Evolutionary conservation across 805 yeast species (phyloP).

Genomic region (Citeromyces matritensis): DNA sequence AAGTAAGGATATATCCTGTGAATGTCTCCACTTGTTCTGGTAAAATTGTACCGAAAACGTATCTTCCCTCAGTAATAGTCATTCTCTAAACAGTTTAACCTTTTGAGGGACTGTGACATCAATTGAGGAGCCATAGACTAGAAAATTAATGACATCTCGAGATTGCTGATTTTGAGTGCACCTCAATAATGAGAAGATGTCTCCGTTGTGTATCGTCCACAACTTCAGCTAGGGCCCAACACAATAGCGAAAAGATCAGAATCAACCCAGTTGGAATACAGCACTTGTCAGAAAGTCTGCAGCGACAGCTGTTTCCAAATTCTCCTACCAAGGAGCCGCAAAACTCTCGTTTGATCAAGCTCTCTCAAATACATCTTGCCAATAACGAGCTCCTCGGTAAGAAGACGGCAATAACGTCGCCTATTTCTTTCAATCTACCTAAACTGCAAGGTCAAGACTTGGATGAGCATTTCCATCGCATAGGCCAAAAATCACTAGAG

Average conservation of each 20-base stretch:
- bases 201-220: neutral
- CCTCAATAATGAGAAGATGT: neutral
- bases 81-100: too few relatives aligned
- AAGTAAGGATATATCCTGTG: too few relatives aligned
- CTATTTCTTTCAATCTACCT: conserved; percentile 53
- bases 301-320: conserved; percentile 43
- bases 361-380: conserved; percentile 46
- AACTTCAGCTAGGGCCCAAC: neutral
- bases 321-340: conserved; percentile 13
- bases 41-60: too few relatives aligned
- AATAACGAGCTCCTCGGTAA: conserved; percentile 64
- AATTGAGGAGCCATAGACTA: too few relatives aligned
- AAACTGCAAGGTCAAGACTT: conserved; percentile 53
- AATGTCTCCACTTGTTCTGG: too few relatives aligned
- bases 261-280: conserved; percentile 74
- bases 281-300: conserved; percentile 46
- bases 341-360: conserved; percentile 18
- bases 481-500: conserved; percentile 44
- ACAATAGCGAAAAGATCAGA: conserved; percentile 24
- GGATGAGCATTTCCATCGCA: conserved; percentile 72
- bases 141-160: neutral
- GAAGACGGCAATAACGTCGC: conserved; percentile 43
- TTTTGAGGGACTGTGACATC: too few relatives aligned
- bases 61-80: too few relatives aligned
- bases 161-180: neutral